Percentiles rank a stretch among this genome's conserved stretches.
These are phyloP conservation scores for Parastagonospora nodorum DNA, from an alignment of 2,329 filamentous ascomycete species.

Conservation along the genomic window DNA sequence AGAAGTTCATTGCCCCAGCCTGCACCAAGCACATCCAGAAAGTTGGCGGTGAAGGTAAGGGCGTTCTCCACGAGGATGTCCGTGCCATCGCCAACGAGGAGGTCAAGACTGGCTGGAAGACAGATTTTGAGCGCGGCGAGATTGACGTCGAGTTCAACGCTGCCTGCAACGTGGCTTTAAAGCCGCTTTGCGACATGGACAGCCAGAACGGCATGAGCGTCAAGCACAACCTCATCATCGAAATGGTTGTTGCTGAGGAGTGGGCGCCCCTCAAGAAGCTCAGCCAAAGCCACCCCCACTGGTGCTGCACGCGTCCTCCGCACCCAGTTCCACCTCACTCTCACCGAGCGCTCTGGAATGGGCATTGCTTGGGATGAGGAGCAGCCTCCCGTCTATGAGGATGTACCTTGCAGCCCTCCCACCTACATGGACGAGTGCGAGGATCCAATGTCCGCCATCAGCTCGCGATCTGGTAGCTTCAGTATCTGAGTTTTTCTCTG, in stretches of 20 bases:
- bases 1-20: slow-evolving; percentile 77
- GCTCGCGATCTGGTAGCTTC: slow-evolving; percentile 32
- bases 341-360: slow-evolving; percentile 83
- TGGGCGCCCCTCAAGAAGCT: slow-evolving; percentile 73
- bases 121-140: slow-evolving; percentile 71
- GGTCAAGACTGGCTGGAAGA: slow-evolving; percentile 89
- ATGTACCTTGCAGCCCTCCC: slow-evolving; percentile 86
- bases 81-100: slow-evolving; percentile 81
- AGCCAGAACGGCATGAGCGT: slow-evolving; percentile 76
- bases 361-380: slow-evolving; percentile 98
- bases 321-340: slow-evolving; percentile 83
- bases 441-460: slow-evolving; percentile 21
- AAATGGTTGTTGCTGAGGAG: slow-evolving; percentile 93
- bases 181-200: slow-evolving; percentile 79
- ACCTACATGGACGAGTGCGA: slow-evolving; percentile 48
- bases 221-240: slow-evolving; percentile 83
- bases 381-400: slow-evolving; percentile 89
- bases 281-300: slow-evolving; percentile 80
- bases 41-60: slow-evolving; percentile 69
- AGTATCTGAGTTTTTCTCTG: slow-evolving; percentile 18
- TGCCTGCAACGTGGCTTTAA: slow-evolving; percentile 62
- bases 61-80: slow-evolving; percentile 73
- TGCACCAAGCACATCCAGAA: slow-evolving; percentile 77
- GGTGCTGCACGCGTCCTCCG: slow-evolving; percentile 88
- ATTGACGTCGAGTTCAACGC: slow-evolving; percentile 82